phyloP scores from a whole-genome alignment of 371 early-diverging fungal genomes.

The Nosema muscidifuracis region DNA sequence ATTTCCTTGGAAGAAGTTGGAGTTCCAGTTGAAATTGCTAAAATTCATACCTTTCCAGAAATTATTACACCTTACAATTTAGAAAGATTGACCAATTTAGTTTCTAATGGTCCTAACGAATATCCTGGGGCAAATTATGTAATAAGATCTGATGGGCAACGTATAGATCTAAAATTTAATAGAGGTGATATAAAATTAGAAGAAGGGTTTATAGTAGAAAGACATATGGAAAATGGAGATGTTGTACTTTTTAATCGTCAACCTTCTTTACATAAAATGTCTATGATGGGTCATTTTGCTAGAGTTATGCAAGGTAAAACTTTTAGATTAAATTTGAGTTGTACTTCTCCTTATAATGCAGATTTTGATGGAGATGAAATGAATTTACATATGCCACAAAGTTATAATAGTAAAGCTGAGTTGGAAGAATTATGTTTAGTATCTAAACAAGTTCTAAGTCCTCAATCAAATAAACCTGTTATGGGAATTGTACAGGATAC shows the following conservation, averaged over 20 bases:
- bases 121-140: slow-evolving; percentile 99
- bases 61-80: slow-evolving; percentile 94
- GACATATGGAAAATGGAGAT: slow-evolving; percentile 90
- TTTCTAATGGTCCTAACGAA: slow-evolving; percentile 85
- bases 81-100: slow-evolving; percentile 73
- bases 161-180: slow-evolving; percentile 84
- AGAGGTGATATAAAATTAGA: slow-evolving; percentile 81
- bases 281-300: slow-evolving; percentile 98
- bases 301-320: slow-evolving; percentile 96
- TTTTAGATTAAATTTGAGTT: slow-evolving; percentile 93
- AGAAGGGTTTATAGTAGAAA: slow-evolving; percentile 85
- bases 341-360: slow-evolving; percentile 98
- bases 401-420: slow-evolving; percentile 82
- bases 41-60: slow-evolving; percentile 94
- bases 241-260: slow-evolving; percentile 98
- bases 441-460: slow-evolving; percentile 89
- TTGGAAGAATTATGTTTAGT: slow-evolving; percentile 89
- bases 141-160: slow-evolving; percentile 84
- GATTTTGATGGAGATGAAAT: slow-evolving; percentile 99
- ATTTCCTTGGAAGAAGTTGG: slow-evolving; percentile 93
- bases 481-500: slow-evolving; percentile 99
- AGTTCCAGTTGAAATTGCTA: slow-evolving; percentile 91
- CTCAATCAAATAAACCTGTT: slow-evolving; percentile 92
- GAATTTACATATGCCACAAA: slow-evolving; percentile 99
- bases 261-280: slow-evolving; percentile 98